A percentile compares a stretch with the other conserved stretches of the same genome.
These are phyloP conservation scores for Dovyalis caffra DNA, from an alignment of 345 rosid genomes.

Conservation along the genomic window DNA sequence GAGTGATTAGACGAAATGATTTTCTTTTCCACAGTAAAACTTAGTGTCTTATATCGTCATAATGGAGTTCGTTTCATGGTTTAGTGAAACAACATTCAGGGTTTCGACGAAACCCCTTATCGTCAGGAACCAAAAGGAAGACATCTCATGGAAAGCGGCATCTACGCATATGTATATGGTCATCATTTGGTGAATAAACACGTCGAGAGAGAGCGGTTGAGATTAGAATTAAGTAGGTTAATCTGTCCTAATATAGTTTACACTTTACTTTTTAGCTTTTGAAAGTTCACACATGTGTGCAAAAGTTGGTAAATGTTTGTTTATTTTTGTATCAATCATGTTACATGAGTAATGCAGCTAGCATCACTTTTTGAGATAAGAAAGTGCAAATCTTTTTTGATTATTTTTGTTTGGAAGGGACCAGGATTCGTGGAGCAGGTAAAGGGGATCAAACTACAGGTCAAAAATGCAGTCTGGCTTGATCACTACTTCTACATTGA, in stretches of 20 bases:
- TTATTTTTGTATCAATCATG: slow-evolving; percentile 14
- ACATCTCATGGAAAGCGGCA: slow-evolving; percentile 7
- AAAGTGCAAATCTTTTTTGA: not conserved
- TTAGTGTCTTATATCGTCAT: not conserved
- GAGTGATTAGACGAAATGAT: slow-evolving; percentile 20
- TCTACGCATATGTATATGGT: slow-evolving; percentile 21
- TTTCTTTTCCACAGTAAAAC: slow-evolving; percentile 15
- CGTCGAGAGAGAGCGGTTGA: not conserved
- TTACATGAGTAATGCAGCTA: not conserved
- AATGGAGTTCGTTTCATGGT: slow-evolving; percentile 11
- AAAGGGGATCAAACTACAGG: not conserved
- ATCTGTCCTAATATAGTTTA: slow-evolving; percentile 13
- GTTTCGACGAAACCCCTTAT: slow-evolving; percentile 16
- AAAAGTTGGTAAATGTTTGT: slow-evolving; percentile 22
- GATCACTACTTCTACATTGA: not conserved
- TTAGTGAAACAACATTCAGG: slow-evolving; percentile 4
- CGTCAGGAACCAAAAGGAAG: slow-evolving; percentile 6
- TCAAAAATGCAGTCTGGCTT: not conserved
- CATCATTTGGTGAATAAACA: slow-evolving; percentile 35
- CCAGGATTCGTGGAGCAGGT: slow-evolving; percentile 5
- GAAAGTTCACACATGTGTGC: slow-evolving; percentile 20
- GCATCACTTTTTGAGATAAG: slow-evolving; percentile 4
- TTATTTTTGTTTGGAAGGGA: not conserved
- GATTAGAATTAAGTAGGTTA: slow-evolving; percentile 19
- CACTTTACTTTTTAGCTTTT: not conserved